Base-by-base conservation (phyloP, 129 eudicot species). In the Centella asiatica region DNA sequence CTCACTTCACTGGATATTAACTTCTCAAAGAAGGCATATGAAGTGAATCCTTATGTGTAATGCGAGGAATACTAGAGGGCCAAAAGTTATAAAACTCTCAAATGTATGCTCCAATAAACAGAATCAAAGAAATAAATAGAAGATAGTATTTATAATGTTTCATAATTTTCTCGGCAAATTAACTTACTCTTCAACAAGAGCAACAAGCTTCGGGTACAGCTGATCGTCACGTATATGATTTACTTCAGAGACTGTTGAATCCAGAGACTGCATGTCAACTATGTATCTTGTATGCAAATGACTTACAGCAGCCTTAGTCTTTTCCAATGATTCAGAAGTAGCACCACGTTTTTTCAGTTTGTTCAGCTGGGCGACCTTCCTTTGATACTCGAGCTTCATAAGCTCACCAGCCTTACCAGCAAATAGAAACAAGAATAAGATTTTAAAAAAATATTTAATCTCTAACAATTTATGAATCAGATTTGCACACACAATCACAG, bases 211-310 rank as follows among this genome's bases (percentile, higher is more conserved):
- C 0, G 98, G 98, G 63, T 77, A 92, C n/a, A 92, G 60, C 70
- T 92, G 95, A 62, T 72, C 77, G 61, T 92, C 98, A 0, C 98
- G 95, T 51, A 92, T 81, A 46, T 92, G 90, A 29, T 92, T 84
- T n/a, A 92, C 98, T 80, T 92, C 98, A 0, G 84, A 75, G 42
- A 92, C 98, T 2, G 96, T 92, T 25, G 98, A 92, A 80, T 92
- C 98, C 86, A 92, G 60, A 9, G 96, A 87, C 74, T 92, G 98
- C 98, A 92, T 92, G 56, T 92, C 98, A 32, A 92, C 98, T 4
- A 92, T 92, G 62, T 92, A 92, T 54, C 96, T 75, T 20, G 98
- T 92, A 61, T 92, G 98, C 83, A 92, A 72, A 82, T 92, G 98
- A 72, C 98, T 87, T 54, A 92, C 95, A 12, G 98, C 96, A 31